Evolutionary conservation across 805 yeast species (phyloP).

Genomic region (Hanseniaspora lachancei): DNA sequence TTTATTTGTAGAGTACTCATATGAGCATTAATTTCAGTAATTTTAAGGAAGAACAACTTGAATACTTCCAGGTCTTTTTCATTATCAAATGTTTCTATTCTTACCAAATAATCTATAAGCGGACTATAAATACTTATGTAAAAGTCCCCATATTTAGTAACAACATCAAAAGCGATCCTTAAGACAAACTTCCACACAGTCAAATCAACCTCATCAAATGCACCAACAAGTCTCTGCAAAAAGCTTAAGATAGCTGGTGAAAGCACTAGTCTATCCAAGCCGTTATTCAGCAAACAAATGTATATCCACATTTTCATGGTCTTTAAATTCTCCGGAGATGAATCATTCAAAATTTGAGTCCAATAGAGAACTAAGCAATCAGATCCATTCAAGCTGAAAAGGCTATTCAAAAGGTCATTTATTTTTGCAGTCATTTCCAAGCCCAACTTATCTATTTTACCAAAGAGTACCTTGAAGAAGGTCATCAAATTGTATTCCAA

Average conservation of each 20-base stretch:
- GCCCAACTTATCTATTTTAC: constrained; percentile 5
- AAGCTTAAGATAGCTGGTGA: not conserved
- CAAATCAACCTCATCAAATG: not conserved
- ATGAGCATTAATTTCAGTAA: not conserved
- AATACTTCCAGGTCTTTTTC: constrained; percentile 1
- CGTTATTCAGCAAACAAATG: constrained; percentile 1
- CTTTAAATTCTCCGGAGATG: not conserved
- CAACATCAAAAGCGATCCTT: not conserved
- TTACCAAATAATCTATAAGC: constrained; percentile 1
- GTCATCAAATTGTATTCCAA: constrained; percentile 3
- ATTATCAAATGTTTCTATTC: not conserved
- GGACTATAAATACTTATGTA: not conserved
- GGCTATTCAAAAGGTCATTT: not conserved
- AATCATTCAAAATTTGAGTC: not conserved
- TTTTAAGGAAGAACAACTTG: not conserved
- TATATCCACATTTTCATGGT: constrained; percentile 7
- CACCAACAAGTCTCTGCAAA: not conserved
- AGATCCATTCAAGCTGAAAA: not conserved
- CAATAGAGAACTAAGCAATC: not conserved
- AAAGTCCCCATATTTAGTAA: constrained; percentile 1
- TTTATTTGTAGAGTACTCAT: not conserved
- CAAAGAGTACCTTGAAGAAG: constrained; percentile 1
- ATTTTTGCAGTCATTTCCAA: constrained; percentile 5
- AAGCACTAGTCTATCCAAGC: not conserved
- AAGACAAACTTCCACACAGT: constrained; percentile 1